Evolutionary conservation across 371 early-diverging fungal genomes (phyloP).

Genomic region (Apophysomyces sp.): DNA sequence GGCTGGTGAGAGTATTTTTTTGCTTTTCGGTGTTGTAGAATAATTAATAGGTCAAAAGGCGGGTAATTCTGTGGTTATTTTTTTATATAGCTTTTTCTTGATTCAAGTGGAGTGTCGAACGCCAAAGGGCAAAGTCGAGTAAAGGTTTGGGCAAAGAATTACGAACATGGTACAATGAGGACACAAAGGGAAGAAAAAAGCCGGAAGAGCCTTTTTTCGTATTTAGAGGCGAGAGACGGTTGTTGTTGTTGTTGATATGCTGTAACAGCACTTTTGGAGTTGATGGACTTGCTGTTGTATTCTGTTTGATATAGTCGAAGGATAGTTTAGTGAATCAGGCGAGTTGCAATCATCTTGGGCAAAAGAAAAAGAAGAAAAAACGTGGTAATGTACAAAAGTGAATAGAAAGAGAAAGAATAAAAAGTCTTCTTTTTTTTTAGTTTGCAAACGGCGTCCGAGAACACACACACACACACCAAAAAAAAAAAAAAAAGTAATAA

Average conservation of each 20-base stretch:
- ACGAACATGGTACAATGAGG: conserved; percentile 2
- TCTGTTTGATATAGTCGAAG: background rate
- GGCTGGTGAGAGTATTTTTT: background rate
- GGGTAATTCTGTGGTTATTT: background rate
- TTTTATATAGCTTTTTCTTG: background rate
- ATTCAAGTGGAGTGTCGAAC: background rate
- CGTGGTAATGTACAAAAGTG: background rate
- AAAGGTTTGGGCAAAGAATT: background rate
- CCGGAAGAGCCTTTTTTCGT: background rate
- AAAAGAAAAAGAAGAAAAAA: background rate
- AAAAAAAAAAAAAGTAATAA: background rate
- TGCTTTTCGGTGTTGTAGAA: background rate
- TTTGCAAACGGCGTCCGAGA: background rate
- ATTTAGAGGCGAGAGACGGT: too few species aligned
- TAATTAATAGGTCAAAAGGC: background rate
- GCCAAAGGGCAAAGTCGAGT: conserved; percentile 1
- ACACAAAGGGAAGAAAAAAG: background rate
- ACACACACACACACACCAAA: background rate
- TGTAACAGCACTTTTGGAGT: background rate
- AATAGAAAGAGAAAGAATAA: background rate
- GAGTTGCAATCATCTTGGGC: background rate
- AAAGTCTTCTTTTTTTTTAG: background rate
- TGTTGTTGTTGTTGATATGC: too few species aligned
- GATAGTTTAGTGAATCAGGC: background rate
- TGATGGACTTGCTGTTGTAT: background rate